A percentile compares a stretch with the other conserved stretches of the same genome.
These are phyloP conservation scores for Entonaema liquescens DNA, from an alignment of 495 filamentous ascomycete species.

Conservation along the genomic window DNA sequence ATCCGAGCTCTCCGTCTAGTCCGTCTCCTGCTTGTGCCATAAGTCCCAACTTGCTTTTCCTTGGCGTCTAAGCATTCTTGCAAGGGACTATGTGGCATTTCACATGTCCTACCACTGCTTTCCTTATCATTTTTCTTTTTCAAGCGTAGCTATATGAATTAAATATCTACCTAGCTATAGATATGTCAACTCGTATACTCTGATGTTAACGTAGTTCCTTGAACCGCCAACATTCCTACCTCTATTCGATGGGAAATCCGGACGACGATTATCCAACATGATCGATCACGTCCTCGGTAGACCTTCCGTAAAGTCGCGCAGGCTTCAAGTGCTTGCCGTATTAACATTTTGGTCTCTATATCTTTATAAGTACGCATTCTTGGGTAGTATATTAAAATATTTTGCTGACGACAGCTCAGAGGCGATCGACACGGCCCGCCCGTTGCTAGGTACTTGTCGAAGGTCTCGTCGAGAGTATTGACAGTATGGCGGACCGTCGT, in stretches of 20 bases:
- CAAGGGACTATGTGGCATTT: conserved; percentile 24
- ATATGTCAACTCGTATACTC: conserved; percentile 9
- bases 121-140: not conserved
- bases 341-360: conserved; percentile 91
- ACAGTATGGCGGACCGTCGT: conserved; percentile 91
- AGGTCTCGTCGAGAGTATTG: conserved; percentile 67
- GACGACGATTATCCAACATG: conserved; percentile 46
- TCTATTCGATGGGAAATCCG: conserved; percentile 33
- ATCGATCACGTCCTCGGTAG: conserved; percentile 90
- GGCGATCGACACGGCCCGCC: conserved; percentile 91
- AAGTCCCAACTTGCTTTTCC: conserved; percentile 17
- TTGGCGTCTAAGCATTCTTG: not conserved
- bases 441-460: conserved; percentile 74
- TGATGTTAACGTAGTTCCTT: not conserved
- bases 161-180: not conserved
- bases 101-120: conserved; percentile 20
- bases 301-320: conserved; percentile 88
- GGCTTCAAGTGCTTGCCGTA: conserved; percentile 91
- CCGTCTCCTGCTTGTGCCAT: not conserved
- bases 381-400: not conserved
- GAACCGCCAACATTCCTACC: not conserved
- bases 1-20: conserved; percentile 30
- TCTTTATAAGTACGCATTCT: conserved; percentile 68
- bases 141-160: no score
- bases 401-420: conserved; percentile 53